Conservation (phyloP, 176 grass and related monocot genomes). For the Triticum turgidum region DNA sequence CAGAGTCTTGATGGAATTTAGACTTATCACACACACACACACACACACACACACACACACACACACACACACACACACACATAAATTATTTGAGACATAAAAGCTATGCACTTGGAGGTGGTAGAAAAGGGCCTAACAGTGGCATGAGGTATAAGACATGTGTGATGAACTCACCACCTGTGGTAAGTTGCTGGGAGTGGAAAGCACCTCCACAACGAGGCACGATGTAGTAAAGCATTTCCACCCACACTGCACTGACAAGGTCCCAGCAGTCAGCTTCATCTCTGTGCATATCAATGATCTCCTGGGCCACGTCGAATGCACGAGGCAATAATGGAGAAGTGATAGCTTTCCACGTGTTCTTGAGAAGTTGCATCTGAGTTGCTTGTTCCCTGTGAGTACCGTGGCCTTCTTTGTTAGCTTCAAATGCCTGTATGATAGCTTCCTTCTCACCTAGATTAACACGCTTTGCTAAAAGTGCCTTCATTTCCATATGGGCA, state of each 20-base stretch:
- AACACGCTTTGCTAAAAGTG: neutral
- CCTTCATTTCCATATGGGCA: neutral
- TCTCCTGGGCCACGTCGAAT: neutral
- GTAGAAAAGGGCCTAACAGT: neutral
- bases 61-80: too few relatives aligned
- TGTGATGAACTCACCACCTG: neutral
- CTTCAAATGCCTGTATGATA: neutral
- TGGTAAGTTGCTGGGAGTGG: neutral
- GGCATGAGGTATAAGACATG: neutral
- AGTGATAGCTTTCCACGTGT: too few relatives aligned
- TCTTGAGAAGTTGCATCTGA: neutral
- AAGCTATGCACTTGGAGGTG: neutral
- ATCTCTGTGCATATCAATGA: neutral
- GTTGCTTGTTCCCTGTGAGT: neutral
- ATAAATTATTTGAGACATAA: too few relatives aligned
- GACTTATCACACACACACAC: too few relatives aligned
- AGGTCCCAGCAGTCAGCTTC: neutral
- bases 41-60: too few relatives aligned
- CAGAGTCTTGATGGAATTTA: too few relatives aligned
- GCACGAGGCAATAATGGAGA: neutral
- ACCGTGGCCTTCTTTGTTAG: neutral
- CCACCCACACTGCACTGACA: neutral
- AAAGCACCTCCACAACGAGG: constrained; percentile 15
- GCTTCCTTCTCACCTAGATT: neutral
- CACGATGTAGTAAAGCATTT: neutral